Conservation (phyloP, 2,329 filamentous ascomycete genomes). For the Neopestalotiopsis sp. region DNA sequence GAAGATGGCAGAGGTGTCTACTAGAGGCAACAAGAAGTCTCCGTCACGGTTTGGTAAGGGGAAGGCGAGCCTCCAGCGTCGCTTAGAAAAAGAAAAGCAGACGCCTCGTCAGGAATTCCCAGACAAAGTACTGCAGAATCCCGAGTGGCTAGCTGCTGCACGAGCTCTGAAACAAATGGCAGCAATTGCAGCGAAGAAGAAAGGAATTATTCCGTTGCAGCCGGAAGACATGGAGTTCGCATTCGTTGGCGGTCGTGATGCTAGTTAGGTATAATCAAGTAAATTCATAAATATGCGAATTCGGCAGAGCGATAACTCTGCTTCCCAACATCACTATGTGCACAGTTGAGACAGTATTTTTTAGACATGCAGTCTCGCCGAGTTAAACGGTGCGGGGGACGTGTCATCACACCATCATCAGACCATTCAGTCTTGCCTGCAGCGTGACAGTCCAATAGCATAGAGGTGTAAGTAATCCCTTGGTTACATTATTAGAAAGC, state of each 20-base stretch:
- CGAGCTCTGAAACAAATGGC: conserved; percentile 37
- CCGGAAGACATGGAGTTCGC: not conserved
- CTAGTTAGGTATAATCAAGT: no score
- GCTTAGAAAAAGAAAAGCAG: conserved; percentile 40
- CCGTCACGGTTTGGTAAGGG: conserved; percentile 53
- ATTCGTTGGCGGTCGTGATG: not conserved
- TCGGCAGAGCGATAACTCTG: no score
- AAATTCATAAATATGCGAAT: no score
- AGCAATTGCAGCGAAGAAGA: not conserved
- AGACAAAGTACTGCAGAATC: conserved; percentile 48
- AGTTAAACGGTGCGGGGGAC: not conserved
- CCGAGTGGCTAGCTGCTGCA: conserved; percentile 50
- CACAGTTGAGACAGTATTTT: not conserved
- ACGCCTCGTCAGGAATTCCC: conserved; percentile 44
- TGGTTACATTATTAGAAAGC: not conserved
- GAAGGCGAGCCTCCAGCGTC: conserved; percentile 32
- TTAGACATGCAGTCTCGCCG: not conserved
- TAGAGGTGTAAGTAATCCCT: not conserved
- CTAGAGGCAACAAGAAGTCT: conserved; percentile 53
- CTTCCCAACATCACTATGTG: not conserved
- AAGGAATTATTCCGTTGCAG: not conserved
- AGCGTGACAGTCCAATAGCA: not conserved
- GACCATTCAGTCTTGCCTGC: not conserved
- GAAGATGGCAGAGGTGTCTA: conserved; percentile 56
- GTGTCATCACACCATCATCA: conserved; percentile 5